A percentile compares a stretch with the other conserved stretches of the same genome.
phyloP scores from a whole-genome alignment of 176 grass and related monocot species.

The Tillandsia leiboldiana region DNA sequence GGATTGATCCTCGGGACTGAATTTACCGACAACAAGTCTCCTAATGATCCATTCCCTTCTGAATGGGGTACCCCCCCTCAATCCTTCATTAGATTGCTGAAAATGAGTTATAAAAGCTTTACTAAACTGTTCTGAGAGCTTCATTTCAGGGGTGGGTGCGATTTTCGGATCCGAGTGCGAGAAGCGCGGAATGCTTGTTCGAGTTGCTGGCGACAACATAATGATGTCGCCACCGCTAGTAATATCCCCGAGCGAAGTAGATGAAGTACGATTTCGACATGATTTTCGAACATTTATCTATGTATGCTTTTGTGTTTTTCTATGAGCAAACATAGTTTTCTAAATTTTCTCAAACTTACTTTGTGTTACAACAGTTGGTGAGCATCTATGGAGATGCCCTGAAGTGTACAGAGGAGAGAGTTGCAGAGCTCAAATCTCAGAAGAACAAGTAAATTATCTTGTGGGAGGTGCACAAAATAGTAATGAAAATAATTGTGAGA shows the following conservation, averaged over 20 bases:
- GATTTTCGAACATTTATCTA: neutral
- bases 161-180: constrained; percentile 87
- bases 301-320: neutral
- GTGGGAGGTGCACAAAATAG: no score
- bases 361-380: constrained; percentile 48
- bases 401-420: constrained; percentile 58
- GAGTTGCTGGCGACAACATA: constrained; percentile 79
- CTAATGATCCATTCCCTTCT: constrained; percentile 58
- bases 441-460: neutral
- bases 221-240: constrained; percentile 91
- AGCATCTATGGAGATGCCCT: constrained; percentile 70
- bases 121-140: no score
- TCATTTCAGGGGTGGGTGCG: constrained; percentile 60
- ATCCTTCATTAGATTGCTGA: neutral
- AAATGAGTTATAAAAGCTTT: neutral
- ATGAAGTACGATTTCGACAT: constrained; percentile 44
- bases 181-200: constrained; percentile 84
- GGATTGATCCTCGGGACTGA: constrained; percentile 81
- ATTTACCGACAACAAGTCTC: constrained; percentile 80
- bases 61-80: constrained; percentile 61
- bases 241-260: constrained; percentile 52
- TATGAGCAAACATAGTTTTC: neutral
- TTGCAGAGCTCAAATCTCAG: constrained; percentile 59
- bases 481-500: no score
- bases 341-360: neutral